A percentile compares a stretch with the other conserved stretches of the same genome.
phyloP scores from a whole-genome alignment of 805 yeast genomes.

The Lachancea thermotolerans region DNA sequence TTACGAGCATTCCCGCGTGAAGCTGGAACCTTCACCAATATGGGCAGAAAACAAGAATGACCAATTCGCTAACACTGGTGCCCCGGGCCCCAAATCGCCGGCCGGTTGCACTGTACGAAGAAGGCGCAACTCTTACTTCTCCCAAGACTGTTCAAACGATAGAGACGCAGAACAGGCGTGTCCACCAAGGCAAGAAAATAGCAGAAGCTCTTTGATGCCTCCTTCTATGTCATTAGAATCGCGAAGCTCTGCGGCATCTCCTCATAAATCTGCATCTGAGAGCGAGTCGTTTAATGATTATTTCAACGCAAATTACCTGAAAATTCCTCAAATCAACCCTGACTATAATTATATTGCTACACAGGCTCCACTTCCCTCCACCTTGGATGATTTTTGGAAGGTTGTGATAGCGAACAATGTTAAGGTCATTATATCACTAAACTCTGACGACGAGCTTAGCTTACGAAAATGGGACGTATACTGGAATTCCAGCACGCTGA shows the following conservation, averaged over 20 bases:
- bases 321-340: constrained; percentile 34
- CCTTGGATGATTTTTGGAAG: constrained; percentile 87
- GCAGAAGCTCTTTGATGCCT: background rate
- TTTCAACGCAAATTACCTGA: constrained; percentile 79
- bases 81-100: constrained; percentile 2
- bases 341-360: constrained; percentile 63
- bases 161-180: background rate
- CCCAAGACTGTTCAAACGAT: constrained; percentile 4
- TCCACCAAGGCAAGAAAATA: background rate
- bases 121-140: constrained; percentile 9
- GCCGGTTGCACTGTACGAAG: constrained; percentile 2
- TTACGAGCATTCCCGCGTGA: constrained; percentile 78
- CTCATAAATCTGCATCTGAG: constrained; percentile 1
- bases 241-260: constrained; percentile 7
- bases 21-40: constrained; percentile 30
- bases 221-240: background rate
- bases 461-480: constrained; percentile 75
- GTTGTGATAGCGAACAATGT: constrained; percentile 59
- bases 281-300: constrained; percentile 42
- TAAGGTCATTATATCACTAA: constrained; percentile 69
- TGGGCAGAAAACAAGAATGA: constrained; percentile 6
- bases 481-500: constrained; percentile 54
- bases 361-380: constrained; percentile 78
- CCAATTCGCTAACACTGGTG: background rate
- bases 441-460: constrained; percentile 67